Evolutionary conservation across 2,329 filamentous ascomycete genomes (phyloP).

Genomic region (Monosporascus ibericus): DNA sequence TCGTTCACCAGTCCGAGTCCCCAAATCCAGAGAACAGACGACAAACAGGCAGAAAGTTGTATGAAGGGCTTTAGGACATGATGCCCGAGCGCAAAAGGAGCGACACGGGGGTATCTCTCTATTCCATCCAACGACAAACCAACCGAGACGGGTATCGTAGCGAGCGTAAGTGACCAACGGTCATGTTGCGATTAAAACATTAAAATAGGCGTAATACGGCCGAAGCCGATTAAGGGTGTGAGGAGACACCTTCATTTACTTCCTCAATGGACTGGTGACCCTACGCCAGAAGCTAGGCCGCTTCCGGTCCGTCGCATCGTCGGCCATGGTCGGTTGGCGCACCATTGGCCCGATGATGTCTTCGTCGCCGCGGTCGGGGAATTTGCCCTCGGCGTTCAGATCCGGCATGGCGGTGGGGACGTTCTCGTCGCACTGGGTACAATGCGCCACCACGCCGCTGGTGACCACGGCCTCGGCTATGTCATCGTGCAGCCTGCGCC

Average conservation of each 20-base stretch:
- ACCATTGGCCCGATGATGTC: constrained; percentile 94
- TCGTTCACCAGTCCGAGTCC: too few species aligned
- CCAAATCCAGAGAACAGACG: too few species aligned
- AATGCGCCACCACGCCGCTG: constrained; percentile 30
- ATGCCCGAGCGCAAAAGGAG: not conserved
- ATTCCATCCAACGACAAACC: constrained; percentile 2
- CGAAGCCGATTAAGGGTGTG: too few species aligned
- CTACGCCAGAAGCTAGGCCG: constrained; percentile 26
- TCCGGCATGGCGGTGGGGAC: constrained; percentile 61
- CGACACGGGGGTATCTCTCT: constrained; percentile 4
- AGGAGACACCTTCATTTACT: constrained; percentile 3
- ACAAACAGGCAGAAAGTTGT: too few species aligned
- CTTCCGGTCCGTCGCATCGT: constrained; percentile 19
- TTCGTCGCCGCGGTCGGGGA: constrained; percentile 79
- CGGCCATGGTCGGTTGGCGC: constrained; percentile 47
- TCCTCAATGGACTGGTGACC: constrained; percentile 24
- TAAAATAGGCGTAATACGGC: not conserved
- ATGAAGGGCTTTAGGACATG: too few species aligned
- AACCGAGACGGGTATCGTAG: constrained; percentile 1
- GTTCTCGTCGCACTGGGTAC: constrained; percentile 45
- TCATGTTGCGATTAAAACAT: not conserved
- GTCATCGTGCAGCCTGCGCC: constrained; percentile 64
- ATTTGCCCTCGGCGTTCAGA: constrained; percentile 74
- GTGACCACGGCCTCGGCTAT: constrained; percentile 49
- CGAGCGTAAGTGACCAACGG: not conserved